Conservation (phyloP, 495 filamentous ascomycete species). For the Talaromyces liani region DNA sequence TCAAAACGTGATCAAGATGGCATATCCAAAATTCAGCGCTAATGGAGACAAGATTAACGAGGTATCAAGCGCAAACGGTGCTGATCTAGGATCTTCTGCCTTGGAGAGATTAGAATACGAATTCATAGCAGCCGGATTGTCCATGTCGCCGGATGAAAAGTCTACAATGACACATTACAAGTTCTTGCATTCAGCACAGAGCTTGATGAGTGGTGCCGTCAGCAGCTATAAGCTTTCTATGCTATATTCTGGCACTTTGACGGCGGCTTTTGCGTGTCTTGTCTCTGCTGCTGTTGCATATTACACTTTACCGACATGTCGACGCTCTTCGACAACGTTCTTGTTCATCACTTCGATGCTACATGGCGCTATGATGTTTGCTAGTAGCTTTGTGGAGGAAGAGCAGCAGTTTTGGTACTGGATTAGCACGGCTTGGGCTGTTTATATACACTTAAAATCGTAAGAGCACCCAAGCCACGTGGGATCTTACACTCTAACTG, state of each 20-base stretch:
- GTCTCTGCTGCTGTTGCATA: constrained; percentile 24
- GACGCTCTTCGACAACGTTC: constrained; percentile 21
- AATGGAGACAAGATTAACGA: constrained; percentile 18
- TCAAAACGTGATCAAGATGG: constrained; percentile 59
- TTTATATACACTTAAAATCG: constrained; percentile 52
- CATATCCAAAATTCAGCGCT: constrained; percentile 54
- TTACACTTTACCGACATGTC: constrained; percentile 14
- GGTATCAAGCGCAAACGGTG: neutral
- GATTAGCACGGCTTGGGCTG: constrained; percentile 70
- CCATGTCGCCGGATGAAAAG: constrained; percentile 11
- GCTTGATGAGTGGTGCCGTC: constrained; percentile 72
- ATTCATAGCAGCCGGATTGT: constrained; percentile 41
- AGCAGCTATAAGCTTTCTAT: constrained; percentile 77
- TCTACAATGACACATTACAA: constrained; percentile 23
- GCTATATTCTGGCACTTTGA: constrained; percentile 46
- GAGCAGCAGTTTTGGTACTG: constrained; percentile 99
- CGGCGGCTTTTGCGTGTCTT: constrained; percentile 36
- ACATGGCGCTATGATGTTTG: constrained; percentile 91
- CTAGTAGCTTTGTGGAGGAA: constrained; percentile 94
- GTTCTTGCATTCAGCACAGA: constrained; percentile 66
- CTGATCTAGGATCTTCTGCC: constrained; percentile 24
- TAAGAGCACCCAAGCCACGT: constrained; percentile 7
- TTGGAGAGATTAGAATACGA: constrained; percentile 59
- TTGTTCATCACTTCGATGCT: constrained; percentile 33
- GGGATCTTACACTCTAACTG: neutral